Base-by-base conservation (phyloP, 495 filamentous ascomycete species). In the Immersiella caudata region DNA sequence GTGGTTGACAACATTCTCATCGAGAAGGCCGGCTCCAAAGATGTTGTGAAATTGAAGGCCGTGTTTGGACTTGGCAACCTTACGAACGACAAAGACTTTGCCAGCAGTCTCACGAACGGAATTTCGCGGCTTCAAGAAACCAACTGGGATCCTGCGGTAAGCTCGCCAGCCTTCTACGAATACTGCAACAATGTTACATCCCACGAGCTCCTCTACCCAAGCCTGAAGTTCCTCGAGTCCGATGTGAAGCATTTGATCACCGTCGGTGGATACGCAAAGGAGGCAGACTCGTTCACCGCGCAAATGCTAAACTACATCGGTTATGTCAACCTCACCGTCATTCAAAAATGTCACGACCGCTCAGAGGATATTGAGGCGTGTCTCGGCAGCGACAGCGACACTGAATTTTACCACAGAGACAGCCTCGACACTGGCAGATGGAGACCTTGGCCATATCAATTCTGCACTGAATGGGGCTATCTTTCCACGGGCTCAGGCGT, bases 121-220 rank as follows among this genome's bases (percentile, higher is more conserved):
- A 82, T 91, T 56, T 75, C 75, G 12, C 74, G 73, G 2, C 88
- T 89, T 76, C 90, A 92, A 76, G 75, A 74, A 25, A 79, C 83
- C 4, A 91, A 91, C 73, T 93, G 91, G 91, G 90, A 93, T 71
- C 89, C 89, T 0, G 80, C 76, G 0, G 67, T 85, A 62, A 87
- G 86, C 70, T 75, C 75, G 50, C 78, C 82, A 8, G 62, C 69
- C 3, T 90, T 91, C 72, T 80, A 79, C 60, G 21, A 82, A 18
- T 92, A 86, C 71, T 92, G 89, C 73, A 75, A 72, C 40, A 88
- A 86, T 62, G 78, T 93, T 67, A 87, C 83, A 20, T 73, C 79
- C 18, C 57, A 73, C 5, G 62, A 74, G 9, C 73, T 84, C 8
- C 71, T 89, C 11, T 88, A 86, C 69, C 79, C 83, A 1, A 27